These are phyloP conservation scores for Backusella mclennaniae DNA, from an alignment of 192 early-diverging fungal species.

Conservation along the genomic window DNA sequence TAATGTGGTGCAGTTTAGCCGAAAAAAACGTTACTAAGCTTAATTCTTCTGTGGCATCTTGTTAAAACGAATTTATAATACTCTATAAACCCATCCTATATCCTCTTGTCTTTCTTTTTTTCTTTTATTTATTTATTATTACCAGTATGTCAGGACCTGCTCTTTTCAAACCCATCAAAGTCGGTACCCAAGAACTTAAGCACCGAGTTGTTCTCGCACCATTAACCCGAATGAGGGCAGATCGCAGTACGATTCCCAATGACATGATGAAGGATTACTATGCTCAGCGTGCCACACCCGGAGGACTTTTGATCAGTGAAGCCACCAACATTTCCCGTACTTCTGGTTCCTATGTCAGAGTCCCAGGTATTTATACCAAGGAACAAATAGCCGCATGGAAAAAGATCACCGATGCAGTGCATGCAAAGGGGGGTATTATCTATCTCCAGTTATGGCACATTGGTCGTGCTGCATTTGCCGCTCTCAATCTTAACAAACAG, in stretches of 20 bases:
- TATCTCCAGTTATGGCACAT: conserved; percentile 56
- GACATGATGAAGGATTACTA: neutral
- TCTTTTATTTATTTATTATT: neutral
- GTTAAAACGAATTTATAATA: neutral
- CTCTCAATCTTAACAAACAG: neutral
- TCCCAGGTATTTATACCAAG: conserved; percentile 33
- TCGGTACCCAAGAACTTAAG: conserved; percentile 5
- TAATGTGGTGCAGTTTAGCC: neutral
- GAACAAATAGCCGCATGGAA: conserved; percentile 51
- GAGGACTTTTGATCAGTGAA: conserved; percentile 6
- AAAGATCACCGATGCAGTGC: conserved; percentile 50
- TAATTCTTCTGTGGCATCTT: neutral
- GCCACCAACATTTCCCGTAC: conserved; percentile 11
- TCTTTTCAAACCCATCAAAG: conserved; percentile 16
- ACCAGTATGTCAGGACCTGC: neutral
- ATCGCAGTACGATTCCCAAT: conserved; percentile 4
- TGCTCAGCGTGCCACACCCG: conserved; percentile 4
- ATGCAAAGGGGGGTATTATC: conserved; percentile 54
- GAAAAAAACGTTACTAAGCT: neutral
- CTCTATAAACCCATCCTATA: too few species aligned
- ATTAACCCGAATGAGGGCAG: conserved; percentile 8
- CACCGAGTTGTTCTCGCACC: conserved; percentile 26
- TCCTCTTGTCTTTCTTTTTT: neutral
- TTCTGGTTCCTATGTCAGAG: conserved; percentile 12
- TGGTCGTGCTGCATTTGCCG: conserved; percentile 4